Base-by-base conservation (phyloP, 176 grass and related monocot genomes). In the Poa pratensis region DNA sequence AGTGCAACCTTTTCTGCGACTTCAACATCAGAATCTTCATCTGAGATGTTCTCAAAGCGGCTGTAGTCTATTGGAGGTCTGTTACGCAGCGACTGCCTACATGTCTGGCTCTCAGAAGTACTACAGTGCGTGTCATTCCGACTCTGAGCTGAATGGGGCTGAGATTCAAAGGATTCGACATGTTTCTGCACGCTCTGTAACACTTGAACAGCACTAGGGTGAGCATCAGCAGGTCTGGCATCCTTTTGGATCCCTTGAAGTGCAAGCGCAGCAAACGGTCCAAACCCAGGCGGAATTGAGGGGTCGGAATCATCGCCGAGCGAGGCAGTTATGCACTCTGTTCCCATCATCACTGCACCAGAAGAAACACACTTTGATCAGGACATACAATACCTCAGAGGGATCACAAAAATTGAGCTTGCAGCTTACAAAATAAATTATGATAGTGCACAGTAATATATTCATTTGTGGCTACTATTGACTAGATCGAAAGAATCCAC, bases 241-340 rank as follows among this genome's bases (percentile, higher is more conserved):
- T 88, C 76, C 1, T 83, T 82, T 40, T 89, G 87, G 73, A 30
- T 80, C 60, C 72, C 85, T 69, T 49, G 81, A 26, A 86, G 84
- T 43, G 87, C 63, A 23, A 90, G 24, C 5, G 90, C 71, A 77
- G 85, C 62, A 69, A 93, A 83, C 13, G 90, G 88, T 26, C 90
- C 90, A 86, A 97, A 97, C 75, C 95, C 94, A 77, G 94, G 91
- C 30, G 91, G 94, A 75, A 96, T 79, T 12, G 89, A 88, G 32
- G 91, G 91, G 63, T 92, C 92, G 26, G 84, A 50, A 26, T 94
- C 87, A 20, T 90, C 85, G 15, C 73, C 62, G 61, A 90, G 79
- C 8, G 82, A 78, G 77, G 86, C 28, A 5, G 79, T 76, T 73
- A 92, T 69, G 60, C 90, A 90, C 79, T 95, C 87, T 40, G 86